Base-by-base conservation (phyloP, 768 basidiomycete species). In the Exidia glandulosa region DNA sequence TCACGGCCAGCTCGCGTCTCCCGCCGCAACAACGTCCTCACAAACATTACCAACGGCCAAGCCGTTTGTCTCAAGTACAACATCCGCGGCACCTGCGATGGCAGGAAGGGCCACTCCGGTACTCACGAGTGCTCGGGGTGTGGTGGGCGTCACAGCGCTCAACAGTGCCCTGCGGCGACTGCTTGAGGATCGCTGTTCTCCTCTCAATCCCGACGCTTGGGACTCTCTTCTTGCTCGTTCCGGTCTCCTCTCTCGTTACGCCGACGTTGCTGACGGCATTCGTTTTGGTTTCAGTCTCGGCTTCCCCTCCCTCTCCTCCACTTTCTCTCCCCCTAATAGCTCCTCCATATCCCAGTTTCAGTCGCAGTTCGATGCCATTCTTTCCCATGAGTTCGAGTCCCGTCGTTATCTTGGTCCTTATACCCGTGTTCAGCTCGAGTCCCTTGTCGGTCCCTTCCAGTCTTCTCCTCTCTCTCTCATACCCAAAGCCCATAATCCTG, bases 51-150 rank as follows among this genome's bases (percentile, higher is more conserved):
- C 1, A 56, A 60, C 3, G 68, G 69, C 1, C 55, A 48, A 3
- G 34, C 60, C 7, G 48, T 78, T 3, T 79, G 77, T 65, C 57
- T 65, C 41, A 63, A 74, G 33, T 79, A 69, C 70, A 73, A 79
- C 41, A 27, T 37, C 0, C 30, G 59, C 0, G 31, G 30, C 14
- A 70, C 73, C 0, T 79, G 75, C 63, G 1, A 16, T 7, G 7
- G 23, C 41, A 19, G 23, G 41, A 14, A 9, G 0, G 7, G 63
- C 41, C 2, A 23, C 41, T 13, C 41, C 2, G 5, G 41, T 19
- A 5, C 41, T 45, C 41, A 45, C 41, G 10, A 19, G 41, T 45
- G 41, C 41, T 45, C 41, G 16, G 41, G 41, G 16, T 45, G 41
- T 23, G 41, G 41, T 23, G 5, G 5, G 41, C 32, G 45, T 36